A percentile compares a stretch with the other conserved stretches of the same genome.
Evolutionary conservation across 495 filamentous ascomycete species (phyloP).

Genomic region (Talaromyces proteolyticus): DNA sequence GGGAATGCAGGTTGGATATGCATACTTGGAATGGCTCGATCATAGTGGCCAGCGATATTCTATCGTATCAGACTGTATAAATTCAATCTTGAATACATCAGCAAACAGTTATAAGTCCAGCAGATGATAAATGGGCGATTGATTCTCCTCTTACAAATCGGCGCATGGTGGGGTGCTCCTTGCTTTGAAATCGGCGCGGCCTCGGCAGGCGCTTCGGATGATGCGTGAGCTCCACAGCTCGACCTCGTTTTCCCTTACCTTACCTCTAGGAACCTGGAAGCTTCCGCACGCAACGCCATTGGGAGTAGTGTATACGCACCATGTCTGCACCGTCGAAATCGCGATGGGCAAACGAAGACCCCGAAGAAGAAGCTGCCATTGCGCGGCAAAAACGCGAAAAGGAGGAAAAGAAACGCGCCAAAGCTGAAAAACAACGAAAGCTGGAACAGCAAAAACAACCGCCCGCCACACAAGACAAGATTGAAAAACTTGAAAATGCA

Average conservation of each 20-base stretch:
- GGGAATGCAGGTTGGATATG: background rate
- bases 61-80: no score
- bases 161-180: slow-evolving; percentile 18
- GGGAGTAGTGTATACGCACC: background rate
- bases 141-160: slow-evolving; percentile 1
- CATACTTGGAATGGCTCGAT: slow-evolving; percentile 53
- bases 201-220: slow-evolving; percentile 17
- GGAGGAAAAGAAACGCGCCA: slow-evolving; percentile 80
- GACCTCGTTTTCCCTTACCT: slow-evolving; percentile 10
- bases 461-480: background rate
- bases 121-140: no score
- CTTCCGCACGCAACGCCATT: no score
- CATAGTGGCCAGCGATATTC: slow-evolving; percentile 34
- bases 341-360: slow-evolving; percentile 77
- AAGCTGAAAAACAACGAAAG: slow-evolving; percentile 66
- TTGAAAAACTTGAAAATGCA: slow-evolving; percentile 7
- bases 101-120: no score
- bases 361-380: slow-evolving; percentile 62
- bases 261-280: no score
- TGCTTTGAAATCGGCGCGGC: slow-evolving; percentile 27
- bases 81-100: no score
- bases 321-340: slow-evolving; percentile 69
- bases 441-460: slow-evolving; percentile 15
- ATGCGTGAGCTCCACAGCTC: no score
- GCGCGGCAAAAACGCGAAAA: slow-evolving; percentile 77